A percentile compares a stretch with the other conserved stretches of the same genome.
phyloP scores from a whole-genome alignment of 2,329 filamentous ascomycete genomes.

The Pseudogymnoascus sp. region DNA sequence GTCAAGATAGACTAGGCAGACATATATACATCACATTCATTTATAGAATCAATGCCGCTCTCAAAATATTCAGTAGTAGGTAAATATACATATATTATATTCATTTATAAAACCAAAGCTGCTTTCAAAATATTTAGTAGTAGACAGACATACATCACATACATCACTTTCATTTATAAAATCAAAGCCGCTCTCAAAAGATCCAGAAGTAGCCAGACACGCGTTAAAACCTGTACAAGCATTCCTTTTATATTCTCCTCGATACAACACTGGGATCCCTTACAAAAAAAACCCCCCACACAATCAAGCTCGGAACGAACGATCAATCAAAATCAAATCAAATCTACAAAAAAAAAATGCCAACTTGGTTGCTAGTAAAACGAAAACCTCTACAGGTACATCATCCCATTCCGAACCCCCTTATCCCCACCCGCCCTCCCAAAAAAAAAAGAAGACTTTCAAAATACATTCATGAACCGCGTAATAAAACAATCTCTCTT shows the following conservation, averaged over 20 bases:
- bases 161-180: background rate
- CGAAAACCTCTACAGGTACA: conserved; percentile 4
- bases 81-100: too few relatives aligned
- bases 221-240: too few relatives aligned
- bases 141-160: too few relatives aligned
- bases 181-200: too few relatives aligned
- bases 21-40: background rate
- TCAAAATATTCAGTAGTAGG: too few relatives aligned
- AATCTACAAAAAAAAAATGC: background rate
- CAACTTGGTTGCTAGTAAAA: conserved; percentile 7
- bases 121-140: too few relatives aligned
- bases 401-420: background rate
- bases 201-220: too few relatives aligned
- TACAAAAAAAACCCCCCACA: background rate
- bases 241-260: background rate
- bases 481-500: conserved; percentile 1
- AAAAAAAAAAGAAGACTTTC: background rate
- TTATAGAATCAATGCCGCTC: too few relatives aligned
- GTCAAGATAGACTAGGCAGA: background rate
- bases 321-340: too few relatives aligned
- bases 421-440: background rate
- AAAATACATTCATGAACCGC: conserved; percentile 4
- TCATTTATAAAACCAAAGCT: too few relatives aligned
- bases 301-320: background rate
- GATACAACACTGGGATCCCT: too few relatives aligned